These are phyloP conservation scores for Aaosphaeria arxii DNA, from an alignment of 2,329 filamentous ascomycete species.

Conservation along the genomic window DNA sequence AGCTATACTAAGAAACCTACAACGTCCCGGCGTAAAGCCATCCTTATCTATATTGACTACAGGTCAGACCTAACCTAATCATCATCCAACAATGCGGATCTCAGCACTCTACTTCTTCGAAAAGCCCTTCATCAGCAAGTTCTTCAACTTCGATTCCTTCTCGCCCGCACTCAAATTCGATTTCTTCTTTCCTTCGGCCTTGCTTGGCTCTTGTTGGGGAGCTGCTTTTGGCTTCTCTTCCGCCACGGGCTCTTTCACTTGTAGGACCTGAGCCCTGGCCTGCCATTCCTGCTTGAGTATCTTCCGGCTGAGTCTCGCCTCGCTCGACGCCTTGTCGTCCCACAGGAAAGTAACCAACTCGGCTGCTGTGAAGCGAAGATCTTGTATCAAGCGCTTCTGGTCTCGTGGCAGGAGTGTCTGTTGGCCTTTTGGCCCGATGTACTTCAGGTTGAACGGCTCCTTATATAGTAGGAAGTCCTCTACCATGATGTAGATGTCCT, in stretches of 20 bases:
- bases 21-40: too few species aligned
- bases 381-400: slow-evolving; percentile 63
- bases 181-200: slow-evolving; percentile 31
- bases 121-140: slow-evolving; percentile 31
- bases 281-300: slow-evolving; percentile 61
- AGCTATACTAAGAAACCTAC: too few species aligned
- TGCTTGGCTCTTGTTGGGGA: slow-evolving; percentile 11
- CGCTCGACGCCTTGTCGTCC: slow-evolving; percentile 60
- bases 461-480: slow-evolving; percentile 65
- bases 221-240: slow-evolving; percentile 6
- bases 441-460: slow-evolving; percentile 69
- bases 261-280: slow-evolving; percentile 63
- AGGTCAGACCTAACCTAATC: too few species aligned
- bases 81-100: too few species aligned
- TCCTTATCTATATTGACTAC: too few species aligned
- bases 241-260: slow-evolving; percentile 54
- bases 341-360: slow-evolving; percentile 76
- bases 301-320: slow-evolving; percentile 51
- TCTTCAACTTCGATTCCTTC: slow-evolving; percentile 41
- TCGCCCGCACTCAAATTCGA: slow-evolving; percentile 27
- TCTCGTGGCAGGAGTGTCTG: slow-evolving; percentile 44
- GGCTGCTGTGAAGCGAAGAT: slow-evolving; percentile 66
- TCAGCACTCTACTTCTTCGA: slow-evolving; percentile 20
- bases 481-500: slow-evolving; percentile 72
- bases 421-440: slow-evolving; percentile 54